Conservation (phyloP, 371 early-diverging fungal species). For the Lichtheimia hyalospora region DNA sequence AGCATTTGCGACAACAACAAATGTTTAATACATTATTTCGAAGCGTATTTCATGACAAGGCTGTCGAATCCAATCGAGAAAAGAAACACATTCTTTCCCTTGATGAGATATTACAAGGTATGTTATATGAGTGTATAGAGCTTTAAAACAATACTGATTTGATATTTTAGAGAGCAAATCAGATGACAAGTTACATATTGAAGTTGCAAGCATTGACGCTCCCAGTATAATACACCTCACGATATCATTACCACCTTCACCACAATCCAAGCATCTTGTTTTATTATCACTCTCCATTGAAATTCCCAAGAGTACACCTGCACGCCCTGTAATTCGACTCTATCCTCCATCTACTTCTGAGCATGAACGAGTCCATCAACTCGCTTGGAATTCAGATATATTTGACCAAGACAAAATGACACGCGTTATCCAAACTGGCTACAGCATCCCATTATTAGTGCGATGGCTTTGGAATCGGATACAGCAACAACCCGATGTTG, state of each 20-base stretch:
- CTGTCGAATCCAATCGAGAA: slow-evolving; percentile 2
- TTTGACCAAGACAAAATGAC: slow-evolving; percentile 42
- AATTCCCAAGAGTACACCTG: slow-evolving; percentile 33
- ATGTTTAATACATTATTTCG: slow-evolving; percentile 56
- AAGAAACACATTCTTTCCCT: slow-evolving; percentile 16
- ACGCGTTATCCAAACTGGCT: slow-evolving; percentile 24
- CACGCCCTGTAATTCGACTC: slow-evolving; percentile 27
- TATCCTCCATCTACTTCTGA: slow-evolving; percentile 20
- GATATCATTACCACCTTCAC: slow-evolving; percentile 29
- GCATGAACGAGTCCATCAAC: slow-evolving; percentile 11
- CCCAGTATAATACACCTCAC: slow-evolving; percentile 36
- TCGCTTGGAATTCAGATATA: slow-evolving; percentile 32
- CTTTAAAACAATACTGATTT: neutral
- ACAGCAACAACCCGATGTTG: slow-evolving; percentile 10
- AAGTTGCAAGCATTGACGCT: slow-evolving; percentile 32
- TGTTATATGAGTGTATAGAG: neutral
- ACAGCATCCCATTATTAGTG: slow-evolving; percentile 25
- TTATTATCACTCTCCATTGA: slow-evolving; percentile 37
- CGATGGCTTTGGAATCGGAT: slow-evolving; percentile 40
- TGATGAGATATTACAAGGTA: slow-evolving; percentile 35
- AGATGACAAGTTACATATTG: slow-evolving; percentile 21
- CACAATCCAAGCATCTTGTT: slow-evolving; percentile 17
- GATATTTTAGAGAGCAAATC: slow-evolving; percentile 15
- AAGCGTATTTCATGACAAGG: slow-evolving; percentile 44
- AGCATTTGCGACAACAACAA: slow-evolving; percentile 54